Evolutionary conservation across 495 filamentous ascomycete genomes (phyloP).

Genomic region (Collariella sp.): DNA sequence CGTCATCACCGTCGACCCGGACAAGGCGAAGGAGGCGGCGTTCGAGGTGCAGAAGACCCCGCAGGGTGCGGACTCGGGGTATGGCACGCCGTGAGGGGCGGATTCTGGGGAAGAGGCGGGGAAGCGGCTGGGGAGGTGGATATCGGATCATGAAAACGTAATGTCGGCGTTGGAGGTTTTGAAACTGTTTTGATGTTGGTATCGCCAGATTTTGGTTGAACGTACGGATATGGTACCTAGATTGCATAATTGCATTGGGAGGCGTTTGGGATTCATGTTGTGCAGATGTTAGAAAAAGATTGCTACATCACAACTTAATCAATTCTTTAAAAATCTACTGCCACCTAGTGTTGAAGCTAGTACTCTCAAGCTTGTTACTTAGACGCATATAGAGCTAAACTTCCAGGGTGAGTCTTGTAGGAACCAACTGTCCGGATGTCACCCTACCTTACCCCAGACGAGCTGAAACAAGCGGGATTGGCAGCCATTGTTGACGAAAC

Average conservation of each 20-base stretch:
- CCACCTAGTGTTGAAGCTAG: too few species aligned
- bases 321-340: too few species aligned
- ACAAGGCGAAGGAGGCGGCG: slow-evolving; percentile 17
- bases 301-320: too few species aligned
- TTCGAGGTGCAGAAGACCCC: slow-evolving; percentile 12
- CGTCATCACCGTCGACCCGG: slow-evolving; percentile 13
- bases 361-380: too few species aligned
- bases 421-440: too few species aligned
- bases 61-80: slow-evolving; percentile 27
- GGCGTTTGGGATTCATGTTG: neutral
- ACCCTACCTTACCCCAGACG: too few species aligned
- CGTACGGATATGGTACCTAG: too few species aligned
- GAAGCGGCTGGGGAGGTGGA: too few species aligned
- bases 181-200: neutral
- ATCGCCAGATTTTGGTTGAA: neutral
- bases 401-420: too few species aligned
- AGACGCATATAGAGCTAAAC: too few species aligned
- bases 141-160: neutral
- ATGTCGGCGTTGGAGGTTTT: neutral
- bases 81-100: slow-evolving; percentile 16
- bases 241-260: neutral
- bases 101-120: too few species aligned
- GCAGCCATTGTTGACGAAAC: slow-evolving; percentile 5
- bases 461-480: neutral
- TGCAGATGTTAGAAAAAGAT: neutral